Evolutionary conservation across 148 eudicot genomes (phyloP), one percentile per base, ranked within the genome.

Genomic region (Fagopyrum esculentum): DNA sequence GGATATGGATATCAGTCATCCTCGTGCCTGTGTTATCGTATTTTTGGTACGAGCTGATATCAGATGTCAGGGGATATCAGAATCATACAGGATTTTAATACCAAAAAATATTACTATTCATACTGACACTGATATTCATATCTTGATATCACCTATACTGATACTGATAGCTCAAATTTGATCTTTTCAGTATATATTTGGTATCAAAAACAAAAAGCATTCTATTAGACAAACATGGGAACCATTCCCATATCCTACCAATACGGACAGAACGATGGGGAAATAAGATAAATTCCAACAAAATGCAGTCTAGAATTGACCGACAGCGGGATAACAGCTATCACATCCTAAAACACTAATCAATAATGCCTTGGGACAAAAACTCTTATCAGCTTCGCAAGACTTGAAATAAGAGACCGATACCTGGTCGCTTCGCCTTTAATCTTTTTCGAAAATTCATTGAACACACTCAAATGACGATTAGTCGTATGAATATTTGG

Each of bases 391-490:
- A 59, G 71, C 52, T 8, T 12, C 9, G 11, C 52, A 49, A 49
- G 30, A 44, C 43, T 63, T 63, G 68, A 63, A 30, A 4, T 17
- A 59, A 8, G 35, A 59, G 30, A 11, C 16, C 45, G 69, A 30
- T 66, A 66, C 71, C 71, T 40, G 71, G 71, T 83, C 78, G 84
- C 86, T 90, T 95, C 98, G 63, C 87, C 91, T 79, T 88, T 89
- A 79, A 94, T 72, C 79, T 94, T 86, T 43, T 89, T 85, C 68
- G 98, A 91, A 66, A 93, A 90, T 55, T 94, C 96, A 77, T 91
- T 88, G 48, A 95, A 89, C 6, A 92, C 92, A 72, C 97, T 87
- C 29, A 88, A 89, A 76, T 89, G 87, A 73, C 98, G 97, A 78
- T 61, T 86, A 51, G 46, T 73, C 29, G 49, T 47, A 70, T 77